Evolutionary conservation across 2,329 filamentous ascomycete species (phyloP), one percentile per base, ranked within the genome.

Genomic region (Pseudomassariella vexata): DNA sequence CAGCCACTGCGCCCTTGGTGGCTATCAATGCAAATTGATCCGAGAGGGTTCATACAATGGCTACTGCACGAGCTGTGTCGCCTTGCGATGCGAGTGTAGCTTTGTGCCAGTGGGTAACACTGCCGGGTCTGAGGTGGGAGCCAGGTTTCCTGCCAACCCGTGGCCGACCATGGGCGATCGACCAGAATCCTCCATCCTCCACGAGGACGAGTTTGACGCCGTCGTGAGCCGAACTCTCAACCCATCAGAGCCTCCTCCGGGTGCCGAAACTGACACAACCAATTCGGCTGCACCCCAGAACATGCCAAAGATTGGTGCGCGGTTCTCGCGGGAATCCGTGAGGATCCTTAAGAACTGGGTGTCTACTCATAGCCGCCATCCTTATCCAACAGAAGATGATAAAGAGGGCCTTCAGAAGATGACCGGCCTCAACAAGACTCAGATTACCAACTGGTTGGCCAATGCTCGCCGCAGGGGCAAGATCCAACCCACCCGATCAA

Each of bases 371-470:
- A 76, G 75, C 48, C 73, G 83, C 32, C 85, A 94, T 47, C 89
- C 88, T 0, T 95, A 95, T 52, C 88, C 89, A 5, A 89, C 78
- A 20, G 87, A 94, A 25, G 79, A 87, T 37, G 85, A 95, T 52
- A 94, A 90, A 50, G 83, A 88, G 44, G 73, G 77, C 40, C 66
- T 95, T 17, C 82, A 87, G 56, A 70, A 74, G 28, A 74, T 83
- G 46, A 95, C 88, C 1, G 86, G 87, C 6, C 68, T 95, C 24
- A 88, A 78, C 54, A 78, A 85, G 48, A 82, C 73, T 10, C 89
- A 95, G 51, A 90, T 95, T 46, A 82, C 81, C 9, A 94, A 94
- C 54, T 95, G 88, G 88, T 76, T 95, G 28, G 88, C 88, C 37
- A 95, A 95, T 57, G 87, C 87, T 36, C 79, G 88, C 25, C 77